phyloP scores from a whole-genome alignment of 225 moss, liverwort and hornwort species.

The Anthoceros angustus region DNA sequence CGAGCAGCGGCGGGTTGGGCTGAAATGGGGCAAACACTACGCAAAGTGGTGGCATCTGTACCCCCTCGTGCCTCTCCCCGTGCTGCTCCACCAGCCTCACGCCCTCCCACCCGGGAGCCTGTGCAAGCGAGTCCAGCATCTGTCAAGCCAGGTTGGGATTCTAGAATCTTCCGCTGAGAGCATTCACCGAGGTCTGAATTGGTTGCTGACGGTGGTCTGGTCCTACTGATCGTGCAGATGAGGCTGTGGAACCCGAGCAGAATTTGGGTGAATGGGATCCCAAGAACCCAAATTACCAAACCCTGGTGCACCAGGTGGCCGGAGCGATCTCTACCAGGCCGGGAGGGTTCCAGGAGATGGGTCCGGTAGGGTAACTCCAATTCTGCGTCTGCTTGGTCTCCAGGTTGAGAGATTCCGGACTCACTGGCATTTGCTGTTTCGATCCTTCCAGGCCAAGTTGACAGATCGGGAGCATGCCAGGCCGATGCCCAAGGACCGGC shows the following conservation, averaged over 20 bases:
- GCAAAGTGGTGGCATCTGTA: too few species aligned
- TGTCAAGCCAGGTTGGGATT: too few species aligned
- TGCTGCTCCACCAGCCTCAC: too few species aligned
- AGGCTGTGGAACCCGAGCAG: conserved; percentile 43
- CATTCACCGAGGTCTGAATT: not conserved
- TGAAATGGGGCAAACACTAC: too few species aligned
- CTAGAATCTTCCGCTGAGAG: too few species aligned
- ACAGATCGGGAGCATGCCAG: conserved; percentile 26
- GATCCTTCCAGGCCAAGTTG: conserved; percentile 25
- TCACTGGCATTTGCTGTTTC: not conserved
- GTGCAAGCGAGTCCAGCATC: too few species aligned
- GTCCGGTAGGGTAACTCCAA: conserved; percentile 29
- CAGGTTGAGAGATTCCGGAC: not conserved
- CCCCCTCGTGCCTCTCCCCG: too few species aligned
- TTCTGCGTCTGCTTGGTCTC: not conserved
- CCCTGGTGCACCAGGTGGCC: conserved; percentile 72
- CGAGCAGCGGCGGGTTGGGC: too few species aligned
- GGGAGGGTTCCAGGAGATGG: conserved; percentile 39
- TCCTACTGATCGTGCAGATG: conserved; percentile 20
- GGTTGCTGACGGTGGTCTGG: conserved; percentile 3
- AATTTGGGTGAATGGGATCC: conserved; percentile 41
- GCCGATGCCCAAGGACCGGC: conserved; percentile 55
- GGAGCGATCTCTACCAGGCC: conserved; percentile 57
- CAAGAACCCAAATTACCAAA: conserved; percentile 38
- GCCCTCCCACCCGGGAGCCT: too few species aligned